Base-by-base conservation (phyloP, 2,329 filamentous ascomycete genomes). In the Blastomyces parvus region DNA sequence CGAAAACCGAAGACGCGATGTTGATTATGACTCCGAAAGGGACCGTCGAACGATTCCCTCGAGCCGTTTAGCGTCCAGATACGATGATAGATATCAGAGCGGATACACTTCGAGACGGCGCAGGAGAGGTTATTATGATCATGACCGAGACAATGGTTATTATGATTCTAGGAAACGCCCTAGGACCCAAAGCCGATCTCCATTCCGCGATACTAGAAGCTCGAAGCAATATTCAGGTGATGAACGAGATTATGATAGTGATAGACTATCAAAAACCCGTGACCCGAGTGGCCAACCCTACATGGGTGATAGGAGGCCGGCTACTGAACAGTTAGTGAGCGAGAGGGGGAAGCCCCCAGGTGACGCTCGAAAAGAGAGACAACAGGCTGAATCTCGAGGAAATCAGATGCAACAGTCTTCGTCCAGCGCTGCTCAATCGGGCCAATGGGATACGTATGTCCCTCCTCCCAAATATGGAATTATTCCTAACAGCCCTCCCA, bases 311-410 rank as follows among this genome's bases (percentile, higher is more conserved):
- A 79, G 76, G 71, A 80, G 79, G 73, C 75, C 80, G 73, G 77
- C 74, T 74, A 80, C 78, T 78, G 82, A 84, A 78, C 79, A 83
- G 77, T 83, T 81, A 81, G 82, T 83, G 82, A 86, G 82, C 80
- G 86, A 84, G 80, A 83, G 82, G 81, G 83, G 80, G 77, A 79
- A 81, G 75, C 79, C 81, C 79, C 80, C 79, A 79, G 79, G 83
- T 77, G 80, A 77, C 79, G 82, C 81, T 82, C 82, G 78, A 78
- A 74, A 78, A 79, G 77, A 79, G 76, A 86, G 79, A 82, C 74
- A 82, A 79, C 80, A 87, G 81, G 81, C 86, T 88, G 88, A 90
- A 86, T 80, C 77, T 83, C 79, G 79, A 77, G 80, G 84, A 83
- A 83, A 82, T 78, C 80, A 80, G 80, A 80, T 82, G 75, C 77